Base-by-base conservation (phyloP, 2,329 filamentous ascomycete genomes). In the Botrytis medusae region DNA sequence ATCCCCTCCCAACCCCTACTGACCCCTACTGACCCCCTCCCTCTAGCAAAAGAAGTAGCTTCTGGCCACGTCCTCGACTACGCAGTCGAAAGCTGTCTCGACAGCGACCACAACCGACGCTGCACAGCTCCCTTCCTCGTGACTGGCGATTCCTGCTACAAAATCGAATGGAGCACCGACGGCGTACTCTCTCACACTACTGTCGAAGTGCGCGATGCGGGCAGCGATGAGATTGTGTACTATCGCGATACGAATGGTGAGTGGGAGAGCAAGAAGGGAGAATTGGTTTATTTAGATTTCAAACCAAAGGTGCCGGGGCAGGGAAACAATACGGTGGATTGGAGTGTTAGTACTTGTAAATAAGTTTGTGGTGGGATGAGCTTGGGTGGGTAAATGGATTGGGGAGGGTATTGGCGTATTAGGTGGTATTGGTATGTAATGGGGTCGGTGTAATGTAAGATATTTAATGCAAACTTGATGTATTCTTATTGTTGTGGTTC, bases 221-320 rank as follows among this genome's bases (percentile, higher is more conserved):
- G 79, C 2, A 80, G 81, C 61, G 78, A 77, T 64, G 83, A 85
- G 77, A 74, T 85, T 22, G 84, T 85, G 8, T 85, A 80, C 75
- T 85, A 85, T 74, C 79, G 84, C 22, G 84, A 86, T 74, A 85
- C 84, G 32, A 79, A 85, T 77, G 84, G 84, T 32, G 79, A 84
- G 51, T 86, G 84, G 84, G 83, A 77, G 2, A 81, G 83, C 0
- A 82, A 84, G 75, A 85, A 85, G 81, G 79, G 79, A 16, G 84
- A 85, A 77, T 79, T 81, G 72, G 83, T 85, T 5, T 85, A 85
- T 46, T 73, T 85, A 57, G 84, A 85, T 74, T 85, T 85, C 75
- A 84, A 84, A 75, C 84, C 84, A 25, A 86, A 85, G 81, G 75
- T 86, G 4, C 82, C 81, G 72, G 81, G 80, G 60, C 83, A 82